phyloP scores from a whole-genome alignment of 2,329 filamentous ascomycete genomes.

The Metarhizium brunneum region DNA sequence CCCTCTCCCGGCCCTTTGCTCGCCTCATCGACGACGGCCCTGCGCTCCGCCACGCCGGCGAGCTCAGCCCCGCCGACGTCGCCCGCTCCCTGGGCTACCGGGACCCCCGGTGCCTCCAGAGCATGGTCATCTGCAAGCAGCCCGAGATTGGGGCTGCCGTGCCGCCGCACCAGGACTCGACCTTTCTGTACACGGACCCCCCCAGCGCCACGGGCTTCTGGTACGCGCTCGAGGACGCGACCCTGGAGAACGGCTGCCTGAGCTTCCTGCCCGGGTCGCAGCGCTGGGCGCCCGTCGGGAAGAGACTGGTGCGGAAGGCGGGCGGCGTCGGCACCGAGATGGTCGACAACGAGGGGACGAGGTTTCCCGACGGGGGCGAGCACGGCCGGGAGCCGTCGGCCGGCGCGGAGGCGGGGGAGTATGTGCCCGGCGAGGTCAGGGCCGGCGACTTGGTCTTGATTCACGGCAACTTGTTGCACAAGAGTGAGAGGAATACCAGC shows the following conservation, averaged over 20 bases:
- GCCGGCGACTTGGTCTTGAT: slow-evolving; percentile 87
- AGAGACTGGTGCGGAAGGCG: slow-evolving; percentile 63
- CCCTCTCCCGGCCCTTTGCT: slow-evolving; percentile 57
- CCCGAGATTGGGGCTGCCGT: slow-evolving; percentile 91
- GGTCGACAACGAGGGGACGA: slow-evolving; percentile 55
- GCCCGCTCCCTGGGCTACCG: slow-evolving; percentile 62
- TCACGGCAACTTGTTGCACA: slow-evolving; percentile 90
- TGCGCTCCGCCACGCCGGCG: slow-evolving; percentile 18
- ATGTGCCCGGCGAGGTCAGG: slow-evolving; percentile 78
- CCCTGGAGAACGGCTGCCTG: slow-evolving; percentile 76
- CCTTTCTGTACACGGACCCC: slow-evolving; percentile 83
- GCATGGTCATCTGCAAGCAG: slow-evolving; percentile 98
- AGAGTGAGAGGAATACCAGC: slow-evolving; percentile 89
- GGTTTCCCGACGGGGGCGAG: slow-evolving; percentile 46
- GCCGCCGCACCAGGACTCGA: slow-evolving; percentile 83
- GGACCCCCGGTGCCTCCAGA: slow-evolving; percentile 75
- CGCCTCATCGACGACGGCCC: slow-evolving; percentile 45
- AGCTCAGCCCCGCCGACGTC: slow-evolving; percentile 46
- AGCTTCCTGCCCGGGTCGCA: slow-evolving; percentile 81
- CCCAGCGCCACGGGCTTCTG: slow-evolving; percentile 91
- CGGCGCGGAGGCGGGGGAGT: slow-evolving; percentile 37
- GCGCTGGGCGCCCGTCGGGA: slow-evolving; percentile 57
- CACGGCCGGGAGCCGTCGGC: slow-evolving; percentile 26
- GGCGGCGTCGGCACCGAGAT: slow-evolving; percentile 55
- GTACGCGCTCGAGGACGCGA: slow-evolving; percentile 94